phyloP scores from a whole-genome alignment of 176 grass and related monocot species.

The Phyllostachys edulis region DNA sequence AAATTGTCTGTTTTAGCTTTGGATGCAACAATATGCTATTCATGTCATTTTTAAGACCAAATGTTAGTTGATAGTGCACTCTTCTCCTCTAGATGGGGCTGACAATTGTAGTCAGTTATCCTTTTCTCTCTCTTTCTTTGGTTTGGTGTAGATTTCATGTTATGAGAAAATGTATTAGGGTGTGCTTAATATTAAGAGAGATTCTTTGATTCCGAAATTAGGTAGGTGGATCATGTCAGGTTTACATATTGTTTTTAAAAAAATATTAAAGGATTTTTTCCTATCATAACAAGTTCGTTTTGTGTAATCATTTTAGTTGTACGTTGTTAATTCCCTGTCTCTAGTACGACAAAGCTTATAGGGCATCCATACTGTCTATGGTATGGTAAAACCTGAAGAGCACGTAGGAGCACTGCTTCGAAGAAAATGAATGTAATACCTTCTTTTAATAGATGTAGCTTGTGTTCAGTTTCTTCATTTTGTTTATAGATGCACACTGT shows the following conservation, averaged over 20 bases:
- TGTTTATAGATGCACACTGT: background rate
- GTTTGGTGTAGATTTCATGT: slow-evolving; percentile 5
- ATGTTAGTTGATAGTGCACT: background rate
- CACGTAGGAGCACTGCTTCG: background rate
- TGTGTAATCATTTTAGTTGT: background rate
- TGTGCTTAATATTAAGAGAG: too few relatives aligned
- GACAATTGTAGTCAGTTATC: background rate
- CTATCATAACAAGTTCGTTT: background rate
- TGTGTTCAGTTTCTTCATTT: background rate
- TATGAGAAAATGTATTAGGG: too few relatives aligned
- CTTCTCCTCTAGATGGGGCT: background rate
- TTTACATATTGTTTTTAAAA: background rate
- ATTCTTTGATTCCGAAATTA: background rate
- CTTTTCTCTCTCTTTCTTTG: background rate
- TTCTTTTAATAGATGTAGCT: background rate
- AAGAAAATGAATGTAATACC: background rate
- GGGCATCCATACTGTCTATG: background rate
- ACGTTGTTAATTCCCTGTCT: background rate
- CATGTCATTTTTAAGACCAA: slow-evolving; percentile 1
- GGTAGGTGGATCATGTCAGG: background rate
- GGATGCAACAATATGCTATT: background rate
- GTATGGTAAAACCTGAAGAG: background rate
- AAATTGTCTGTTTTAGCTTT: background rate
- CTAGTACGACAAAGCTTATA: background rate
- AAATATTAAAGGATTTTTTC: background rate